Conservation (phyloP, 2,329 filamentous ascomycete genomes). For the Zarea fungicola region DNA sequence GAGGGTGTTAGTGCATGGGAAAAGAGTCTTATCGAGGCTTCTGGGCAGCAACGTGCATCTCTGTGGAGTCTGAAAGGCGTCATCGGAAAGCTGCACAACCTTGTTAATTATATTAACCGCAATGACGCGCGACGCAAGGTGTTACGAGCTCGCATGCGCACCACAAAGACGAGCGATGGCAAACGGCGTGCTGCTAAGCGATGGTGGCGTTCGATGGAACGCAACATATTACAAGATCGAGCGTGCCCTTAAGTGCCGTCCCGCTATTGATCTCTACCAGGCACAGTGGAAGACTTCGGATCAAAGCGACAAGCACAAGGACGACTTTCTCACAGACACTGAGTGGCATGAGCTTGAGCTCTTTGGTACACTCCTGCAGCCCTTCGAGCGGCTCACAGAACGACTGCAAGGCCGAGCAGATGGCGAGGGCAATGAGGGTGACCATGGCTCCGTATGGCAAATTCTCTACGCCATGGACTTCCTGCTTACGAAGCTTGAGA, state of each 20-base stretch:
- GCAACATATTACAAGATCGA: too few species aligned
- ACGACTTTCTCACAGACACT: neutral
- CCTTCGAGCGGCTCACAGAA: slow-evolving; percentile 11
- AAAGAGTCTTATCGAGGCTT: neutral
- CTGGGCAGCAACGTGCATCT: neutral
- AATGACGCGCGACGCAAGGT: too few species aligned
- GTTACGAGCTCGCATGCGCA: too few species aligned
- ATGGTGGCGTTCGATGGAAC: too few species aligned
- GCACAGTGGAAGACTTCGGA: neutral
- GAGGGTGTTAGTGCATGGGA: neutral
- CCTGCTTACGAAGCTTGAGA: too few species aligned
- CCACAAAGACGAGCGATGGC: too few species aligned
- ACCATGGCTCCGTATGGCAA: too few species aligned
- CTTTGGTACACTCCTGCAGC: slow-evolving; percentile 1
- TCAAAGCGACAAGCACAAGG: neutral
- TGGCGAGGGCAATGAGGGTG: neutral
- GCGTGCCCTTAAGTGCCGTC: neutral
- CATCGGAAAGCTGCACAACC: slow-evolving; percentile 1
- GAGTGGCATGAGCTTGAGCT: slow-evolving; percentile 8
- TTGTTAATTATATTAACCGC: neutral
- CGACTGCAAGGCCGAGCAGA: slow-evolving; percentile 8
- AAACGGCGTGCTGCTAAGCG: too few species aligned
- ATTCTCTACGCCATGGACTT: too few species aligned
- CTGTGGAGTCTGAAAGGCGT: neutral
- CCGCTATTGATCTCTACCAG: neutral